Conservation (phyloP, 1,284 basidiomycete species). For the Coniferiporia weirii region DNA sequence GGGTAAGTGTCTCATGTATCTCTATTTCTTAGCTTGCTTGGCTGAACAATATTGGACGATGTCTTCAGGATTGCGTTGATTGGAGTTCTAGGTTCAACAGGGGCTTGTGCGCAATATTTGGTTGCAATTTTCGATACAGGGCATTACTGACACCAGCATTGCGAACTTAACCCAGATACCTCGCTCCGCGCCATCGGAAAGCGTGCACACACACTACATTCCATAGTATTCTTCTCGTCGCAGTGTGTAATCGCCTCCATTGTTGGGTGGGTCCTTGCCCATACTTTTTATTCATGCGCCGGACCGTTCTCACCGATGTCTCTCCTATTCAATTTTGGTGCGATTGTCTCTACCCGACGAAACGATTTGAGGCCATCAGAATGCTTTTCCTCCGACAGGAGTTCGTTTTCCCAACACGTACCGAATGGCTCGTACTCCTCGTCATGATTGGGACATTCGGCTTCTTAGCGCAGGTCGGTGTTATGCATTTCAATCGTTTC, state of each 20-base stretch:
- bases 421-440: slow-evolving; percentile 25
- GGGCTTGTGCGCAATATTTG: slow-evolving; percentile 44
- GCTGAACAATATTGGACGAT: not conserved
- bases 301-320: not conserved
- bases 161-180: slow-evolving; percentile 39
- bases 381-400: slow-evolving; percentile 22
- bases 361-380: not conserved
- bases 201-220: slow-evolving; percentile 69
- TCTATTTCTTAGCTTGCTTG: not conserved
- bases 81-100: slow-evolving; percentile 57
- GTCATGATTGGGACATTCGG: slow-evolving; percentile 29
- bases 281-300: slow-evolving; percentile 9
- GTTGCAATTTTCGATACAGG: not conserved
- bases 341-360: not conserved
- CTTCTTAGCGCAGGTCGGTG: slow-evolving; percentile 31
- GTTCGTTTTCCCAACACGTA: slow-evolving; percentile 27
- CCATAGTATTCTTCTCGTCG: slow-evolving; percentile 62
- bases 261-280: slow-evolving; percentile 35
- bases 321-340: not conserved
- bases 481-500: too few relatives aligned
- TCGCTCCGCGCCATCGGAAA: slow-evolving; percentile 68
- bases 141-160: not conserved
- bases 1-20: slow-evolving; percentile 31
- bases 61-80: slow-evolving; percentile 43
- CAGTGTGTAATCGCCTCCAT: slow-evolving; percentile 53